Base-by-base conservation (phyloP, 228 moss, liverwort and hornwort genomes). In the Sphagnum magellanicum region DNA sequence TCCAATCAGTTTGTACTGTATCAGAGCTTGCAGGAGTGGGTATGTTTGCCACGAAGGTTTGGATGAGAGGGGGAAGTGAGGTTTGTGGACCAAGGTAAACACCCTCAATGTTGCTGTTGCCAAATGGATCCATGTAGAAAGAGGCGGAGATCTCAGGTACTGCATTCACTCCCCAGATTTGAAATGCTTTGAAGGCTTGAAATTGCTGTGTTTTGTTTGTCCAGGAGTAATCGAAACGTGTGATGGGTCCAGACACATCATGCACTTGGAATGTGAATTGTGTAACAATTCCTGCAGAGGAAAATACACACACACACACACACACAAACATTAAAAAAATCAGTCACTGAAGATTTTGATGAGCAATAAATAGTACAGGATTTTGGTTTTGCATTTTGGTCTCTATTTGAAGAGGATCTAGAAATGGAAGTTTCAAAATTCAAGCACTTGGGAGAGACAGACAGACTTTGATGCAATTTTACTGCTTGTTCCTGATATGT, bases 171-270 rank as follows among this genome's bases (percentile, higher is more conserved):
- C 49, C 86, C 94, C 94, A 91, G 0, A 47, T 48, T 13, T 91
- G 89, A 0, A 78, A 94, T 0, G 94, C 91, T 64, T 88, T 84
- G 70, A 86, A 65, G 52, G 81, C 74, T 50, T 82, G 74, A 58
- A 67, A 70, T 70, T 84, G 86, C 49, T 74, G 53, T 0, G 70
- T 11, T 50, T 65, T 78, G 50, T 49, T 64, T 14, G 61, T 52
- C 82, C 79, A 94, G 1, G 63, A 49, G 77, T 94, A 91, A 32
- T 79, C 76, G 67, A 94, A 94, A 51, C 84, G 89, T 5, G 94
- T 91, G 0, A 89, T 78, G 0, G 82, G 81, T 10, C 51, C 11
- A 0, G 94, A 89, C 0, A 94, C 94, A 51, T 91, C 86, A 16
- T 72, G 70, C 63, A 82, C 73, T 12, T 79, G 74, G 81, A 94